Evolutionary conservation across 257 asterid genomes (phyloP).

Genomic region (Echites panduratus): DNA sequence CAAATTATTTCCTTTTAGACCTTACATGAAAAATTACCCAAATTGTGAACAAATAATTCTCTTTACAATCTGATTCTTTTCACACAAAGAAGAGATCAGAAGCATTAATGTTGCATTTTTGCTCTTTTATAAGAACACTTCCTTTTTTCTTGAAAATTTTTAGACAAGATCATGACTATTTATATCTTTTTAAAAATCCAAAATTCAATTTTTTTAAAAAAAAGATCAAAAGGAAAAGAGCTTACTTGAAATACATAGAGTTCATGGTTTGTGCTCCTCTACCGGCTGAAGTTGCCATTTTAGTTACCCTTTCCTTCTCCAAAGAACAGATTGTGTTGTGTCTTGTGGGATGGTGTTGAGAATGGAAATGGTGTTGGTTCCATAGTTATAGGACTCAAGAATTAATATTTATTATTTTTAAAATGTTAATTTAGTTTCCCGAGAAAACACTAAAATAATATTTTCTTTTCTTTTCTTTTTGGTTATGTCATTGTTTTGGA

Average conservation of each 20-base stretch:
- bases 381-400: slow-evolving; percentile 16
- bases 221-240: not conserved
- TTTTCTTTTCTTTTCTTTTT: not conserved
- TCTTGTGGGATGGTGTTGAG: slow-evolving; percentile 7
- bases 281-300: slow-evolving; percentile 70
- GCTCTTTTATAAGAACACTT: too few species aligned
- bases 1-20: too few species aligned
- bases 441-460: slow-evolving; percentile 20
- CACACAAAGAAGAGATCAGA: too few species aligned
- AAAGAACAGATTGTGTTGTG: not conserved
- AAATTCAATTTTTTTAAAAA: too few species aligned
- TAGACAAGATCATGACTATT: too few species aligned
- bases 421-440: slow-evolving; percentile 38
- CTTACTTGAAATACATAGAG: slow-evolving; percentile 64
- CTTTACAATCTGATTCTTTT: too few species aligned
- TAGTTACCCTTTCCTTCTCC: not conserved
- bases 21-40: too few species aligned
- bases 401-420: not conserved
- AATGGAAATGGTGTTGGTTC: slow-evolving; percentile 11
- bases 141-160: too few species aligned
- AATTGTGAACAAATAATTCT: too few species aligned
- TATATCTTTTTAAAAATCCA: too few species aligned
- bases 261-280: slow-evolving; percentile 64
- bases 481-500: slow-evolving; percentile 10
- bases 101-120: too few species aligned